Evolutionary conservation across 164 flowering plant genomes (phyloP), one percentile per base, ranked within the genome.

Genomic region (Nymphaea thermarum): DNA sequence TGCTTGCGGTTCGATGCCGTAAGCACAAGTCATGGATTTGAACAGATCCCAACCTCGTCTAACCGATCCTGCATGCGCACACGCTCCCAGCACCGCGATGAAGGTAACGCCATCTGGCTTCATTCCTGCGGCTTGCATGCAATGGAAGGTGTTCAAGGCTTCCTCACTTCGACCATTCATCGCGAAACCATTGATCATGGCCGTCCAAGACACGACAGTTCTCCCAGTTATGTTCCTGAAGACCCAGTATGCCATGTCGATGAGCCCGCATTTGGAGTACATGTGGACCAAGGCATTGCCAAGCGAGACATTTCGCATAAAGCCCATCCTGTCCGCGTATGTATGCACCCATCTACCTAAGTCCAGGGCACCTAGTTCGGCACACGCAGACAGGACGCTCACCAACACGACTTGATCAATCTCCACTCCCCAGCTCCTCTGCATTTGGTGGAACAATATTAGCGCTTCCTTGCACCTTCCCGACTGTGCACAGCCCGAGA

Each of bases 311-410:
- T 63, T 67, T 61, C 62, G 61, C 63, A 77, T 68, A 11, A 51
- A 65, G 43, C 18, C 51, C 42, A 14, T 15, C 18, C 14, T 16
- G 14, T 14, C 0, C 42, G 47, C 43, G 41, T 77, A 78, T 5
- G 81, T 70, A 67, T 90, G 84, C n/a, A 87, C 78, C 83, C 83
- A 75, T 66, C 60, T 77, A 55, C 93, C 96, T 63, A 80, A 64
- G 25, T 65, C 70, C 73, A 86, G 59, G 66, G 82, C 82, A 16
- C 89, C 91, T 62, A 82, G 66, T 70, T 85, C 81, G 3, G 93
- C 85, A 75, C 87, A 86, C 0, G 88, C 93, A 6, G 87, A 82
- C 14, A 87, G 66, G 1, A 75, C 85, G 2, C 84, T 75, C 7
- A 85, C 71, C 79, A 89, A n/a, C 1, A 84, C 80, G 15, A 80